Evolutionary conservation across 2,329 filamentous ascomycete species (phyloP), one percentile per base, ranked within the genome.

Genomic region (Diaporthe nobilis): DNA sequence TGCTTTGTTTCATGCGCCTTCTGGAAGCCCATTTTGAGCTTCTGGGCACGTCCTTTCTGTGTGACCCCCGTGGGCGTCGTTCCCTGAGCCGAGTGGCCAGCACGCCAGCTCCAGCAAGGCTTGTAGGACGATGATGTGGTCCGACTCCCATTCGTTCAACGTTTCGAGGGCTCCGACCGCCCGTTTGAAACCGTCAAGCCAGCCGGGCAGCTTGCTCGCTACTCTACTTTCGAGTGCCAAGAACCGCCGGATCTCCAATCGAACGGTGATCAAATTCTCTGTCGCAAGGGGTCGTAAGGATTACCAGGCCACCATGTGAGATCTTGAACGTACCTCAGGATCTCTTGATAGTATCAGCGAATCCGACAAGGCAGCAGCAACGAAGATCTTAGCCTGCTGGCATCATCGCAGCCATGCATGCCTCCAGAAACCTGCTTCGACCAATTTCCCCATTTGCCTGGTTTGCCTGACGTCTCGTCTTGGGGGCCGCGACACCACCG

Each of bases 61-160:
- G 74, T 28, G 61, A 73, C 34, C 74, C 74, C 34, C 74, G 63
- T 73, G 74, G 74, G 55, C 22, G 34, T 65, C 61, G 58, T 73
- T n/a, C 71, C 37, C 22, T 22, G 47, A 53, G 71, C 74, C 74
- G 53, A 76, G 74, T 76, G 74, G 74, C 22, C 34, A 28, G 37
- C 42, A 49, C 42, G 74, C 17, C 44, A 28, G 37, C 42, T 57
- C 42, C 58, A 63, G 57, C 61, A 49, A 31, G 42, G 53, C 42
- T 51, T 70, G n/a, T 53, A n/a, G 65, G 15, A 15, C 49, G n/a
- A 42, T 3, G 31, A 70, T 13, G 34, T 55, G 65, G 34, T 31
- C 34, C 49, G n/a, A 31, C 25, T 7, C 15, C 17, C 49, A 42
- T 28, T 55, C 37, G 49, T 55, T 42, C n/a, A 31, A 55, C n/a